A percentile compares a stretch with the other conserved stretches of the same genome.
Conservation (phyloP, 495 filamentous ascomycete genomes). For the Podospora pseudoanserina region DNA sequence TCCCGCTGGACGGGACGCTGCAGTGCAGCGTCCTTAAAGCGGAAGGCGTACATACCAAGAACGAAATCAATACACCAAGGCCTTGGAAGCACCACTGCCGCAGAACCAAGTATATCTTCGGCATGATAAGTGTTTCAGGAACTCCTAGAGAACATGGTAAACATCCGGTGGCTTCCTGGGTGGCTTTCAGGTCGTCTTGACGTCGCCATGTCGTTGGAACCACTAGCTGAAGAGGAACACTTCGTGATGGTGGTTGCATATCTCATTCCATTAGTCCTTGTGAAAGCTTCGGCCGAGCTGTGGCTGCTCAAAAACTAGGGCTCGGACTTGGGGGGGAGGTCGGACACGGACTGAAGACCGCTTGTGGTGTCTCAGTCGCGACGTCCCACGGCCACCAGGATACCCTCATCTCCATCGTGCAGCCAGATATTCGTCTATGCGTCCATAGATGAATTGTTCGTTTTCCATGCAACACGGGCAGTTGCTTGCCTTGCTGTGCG, state of each 20-base stretch:
- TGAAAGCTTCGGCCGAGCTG: neutral
- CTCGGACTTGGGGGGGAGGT: neutral
- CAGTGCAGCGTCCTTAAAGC: neutral
- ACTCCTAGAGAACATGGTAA: neutral
- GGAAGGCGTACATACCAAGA: neutral
- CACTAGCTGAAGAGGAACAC: neutral
- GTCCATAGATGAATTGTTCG: neutral
- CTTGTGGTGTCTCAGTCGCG: neutral
- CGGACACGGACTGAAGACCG: neutral
- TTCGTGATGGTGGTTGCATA: neutral
- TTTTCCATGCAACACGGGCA: neutral
- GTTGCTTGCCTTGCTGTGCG: neutral
- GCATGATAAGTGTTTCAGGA: neutral
- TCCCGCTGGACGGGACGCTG: neutral
- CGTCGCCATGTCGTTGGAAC: neutral
- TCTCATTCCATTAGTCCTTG: neutral
- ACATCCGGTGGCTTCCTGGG: neutral
- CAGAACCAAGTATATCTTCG: neutral
- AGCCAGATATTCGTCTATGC: neutral
- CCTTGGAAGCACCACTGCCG: neutral
- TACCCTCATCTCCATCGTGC: neutral
- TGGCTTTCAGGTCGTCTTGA: neutral
- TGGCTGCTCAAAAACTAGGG: neutral
- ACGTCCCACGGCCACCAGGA: neutral
- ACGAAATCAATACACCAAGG: neutral